These are phyloP conservation scores for Hemisphaericaspora nanyangensis DNA, from an alignment of 805 yeast species.

Conservation along the genomic window DNA sequence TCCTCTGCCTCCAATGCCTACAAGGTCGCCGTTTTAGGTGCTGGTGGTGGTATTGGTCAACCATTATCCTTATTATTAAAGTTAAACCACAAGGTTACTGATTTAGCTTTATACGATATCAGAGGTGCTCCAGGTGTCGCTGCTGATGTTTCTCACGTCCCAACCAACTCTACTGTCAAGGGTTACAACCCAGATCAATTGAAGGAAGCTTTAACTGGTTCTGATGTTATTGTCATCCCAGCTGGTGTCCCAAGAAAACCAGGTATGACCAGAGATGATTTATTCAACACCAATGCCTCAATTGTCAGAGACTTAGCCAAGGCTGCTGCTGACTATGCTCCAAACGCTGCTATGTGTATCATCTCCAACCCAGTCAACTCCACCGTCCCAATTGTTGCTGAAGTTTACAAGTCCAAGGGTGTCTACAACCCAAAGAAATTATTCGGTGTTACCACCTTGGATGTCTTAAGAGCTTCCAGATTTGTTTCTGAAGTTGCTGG, in stretches of 20 bases:
- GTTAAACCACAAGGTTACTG: constrained; percentile 83
- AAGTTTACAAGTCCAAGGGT: constrained; percentile 80
- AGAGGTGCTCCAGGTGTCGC: constrained; percentile 96
- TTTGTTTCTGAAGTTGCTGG: constrained; percentile 66
- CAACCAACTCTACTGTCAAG: constrained; percentile 83
- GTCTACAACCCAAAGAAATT: constrained; percentile 88
- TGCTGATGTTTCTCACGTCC: constrained; percentile 90
- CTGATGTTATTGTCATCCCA: constrained; percentile 88
- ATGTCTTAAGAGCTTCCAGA: constrained; percentile 84
- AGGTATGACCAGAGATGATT: constrained; percentile 97
- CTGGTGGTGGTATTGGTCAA: constrained; percentile 92
- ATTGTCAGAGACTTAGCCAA: constrained; percentile 91
- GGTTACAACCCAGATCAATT: constrained; percentile 86
- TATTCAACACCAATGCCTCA: constrained; percentile 93
- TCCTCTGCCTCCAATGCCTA: constrained; percentile 63
- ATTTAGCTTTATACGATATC: constrained; percentile 81
- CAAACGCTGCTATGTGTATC: constrained; percentile 77
- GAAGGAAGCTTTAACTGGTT: constrained; percentile 64
- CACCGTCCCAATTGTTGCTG: constrained; percentile 94
- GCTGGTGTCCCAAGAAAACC: constrained; percentile 99
- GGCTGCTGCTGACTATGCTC: constrained; percentile 76
- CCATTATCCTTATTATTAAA: constrained; percentile 59
- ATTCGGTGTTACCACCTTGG: constrained; percentile 95
- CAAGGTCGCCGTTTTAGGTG: constrained; percentile 75
- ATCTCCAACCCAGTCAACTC: constrained; percentile 97